These are phyloP conservation scores for Parasitella parasitica DNA, from an alignment of 371 early-diverging fungal genomes.

Conservation along the genomic window DNA sequence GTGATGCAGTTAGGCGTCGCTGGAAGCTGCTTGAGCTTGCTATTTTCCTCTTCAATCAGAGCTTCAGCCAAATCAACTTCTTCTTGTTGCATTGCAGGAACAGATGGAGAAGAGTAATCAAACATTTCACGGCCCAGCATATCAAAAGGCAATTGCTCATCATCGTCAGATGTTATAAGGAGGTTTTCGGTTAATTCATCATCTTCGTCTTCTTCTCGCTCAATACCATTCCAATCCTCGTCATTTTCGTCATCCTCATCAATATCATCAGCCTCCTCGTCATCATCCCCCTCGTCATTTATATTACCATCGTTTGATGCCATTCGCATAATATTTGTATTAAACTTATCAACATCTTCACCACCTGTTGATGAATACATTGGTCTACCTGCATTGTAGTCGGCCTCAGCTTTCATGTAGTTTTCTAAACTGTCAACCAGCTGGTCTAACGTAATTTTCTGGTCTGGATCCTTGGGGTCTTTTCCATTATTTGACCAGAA, in stretches of 20 bases:
- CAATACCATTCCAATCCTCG: background rate
- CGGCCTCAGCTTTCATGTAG: conserved; percentile 2
- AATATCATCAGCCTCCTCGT: background rate
- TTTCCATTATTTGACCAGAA: conserved; percentile 56
- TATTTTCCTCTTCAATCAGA: conserved; percentile 10
- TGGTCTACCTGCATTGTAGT: background rate
- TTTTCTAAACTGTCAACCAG: conserved; percentile 58
- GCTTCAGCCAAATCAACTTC: conserved; percentile 8
- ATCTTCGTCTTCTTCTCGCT: background rate
- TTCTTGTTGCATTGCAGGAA: background rate
- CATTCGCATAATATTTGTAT: background rate
- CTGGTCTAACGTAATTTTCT: conserved; percentile 60
- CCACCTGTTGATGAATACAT: background rate
- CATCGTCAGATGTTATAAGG: conserved; percentile 5
- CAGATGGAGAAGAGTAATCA: background rate
- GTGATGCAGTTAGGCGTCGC: background rate
- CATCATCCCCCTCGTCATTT: background rate
- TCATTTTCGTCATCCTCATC: background rate
- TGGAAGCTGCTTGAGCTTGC: background rate
- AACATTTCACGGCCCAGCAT: background rate
- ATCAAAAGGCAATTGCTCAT: background rate
- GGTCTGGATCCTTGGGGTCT: conserved; percentile 37
- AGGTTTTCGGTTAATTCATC: background rate
- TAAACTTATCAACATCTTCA: background rate
- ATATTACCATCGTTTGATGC: background rate